Base-by-base conservation (phyloP, 176 grass and related monocot genomes). In the Rhipidocladum racemiflorum region DNA sequence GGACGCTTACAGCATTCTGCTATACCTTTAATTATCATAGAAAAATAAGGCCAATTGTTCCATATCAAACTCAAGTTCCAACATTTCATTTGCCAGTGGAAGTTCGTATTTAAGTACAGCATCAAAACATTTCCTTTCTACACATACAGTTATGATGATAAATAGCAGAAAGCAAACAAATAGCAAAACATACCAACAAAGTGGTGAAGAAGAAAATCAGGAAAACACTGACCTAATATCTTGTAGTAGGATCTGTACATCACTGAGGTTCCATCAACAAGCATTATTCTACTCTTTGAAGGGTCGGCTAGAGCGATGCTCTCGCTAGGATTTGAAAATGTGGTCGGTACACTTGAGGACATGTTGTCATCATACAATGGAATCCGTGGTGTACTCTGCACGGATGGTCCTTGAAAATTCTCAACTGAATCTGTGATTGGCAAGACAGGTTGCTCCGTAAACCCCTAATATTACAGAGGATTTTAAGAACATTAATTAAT, bases 171-270 rank as follows among this genome's bases (percentile, higher is more conserved):
- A 65, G 6, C 13, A 76, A 65, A 38, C 4, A 55, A 75, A 68
- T 45, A 54, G 48, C 10, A 74, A 38, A 53, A 84, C 9, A 34
- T 67, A 73, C 21, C 12, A 36, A 81, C 30, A 76, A 11, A 72
- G 3, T 14, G 4, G 23, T 24, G 17, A 66, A 44, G 32, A 48
- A 43, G 39, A 61, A 44, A 65, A 61, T 4, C 17, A 48, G 76
- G 68, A 65, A 30, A 82, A 53, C 6, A 85, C 73, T 83, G 20
- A 91, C 96, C 96, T 79, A 99, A 89, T 90, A 99, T 90, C 83
- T 93, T 93, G 89, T 93, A 99, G 84, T 99, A 99, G 70, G 96
- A 94, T 84, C 96, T 95, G 75, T 99, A 95, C 90, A 99, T 95
- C 80, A 99, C 85, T 34, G 91, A 88, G 14, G 92, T 99, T 51